These are phyloP conservation scores for Botrytis fabae DNA, from an alignment of 2,329 filamentous ascomycete genomes.

Conservation along the genomic window DNA sequence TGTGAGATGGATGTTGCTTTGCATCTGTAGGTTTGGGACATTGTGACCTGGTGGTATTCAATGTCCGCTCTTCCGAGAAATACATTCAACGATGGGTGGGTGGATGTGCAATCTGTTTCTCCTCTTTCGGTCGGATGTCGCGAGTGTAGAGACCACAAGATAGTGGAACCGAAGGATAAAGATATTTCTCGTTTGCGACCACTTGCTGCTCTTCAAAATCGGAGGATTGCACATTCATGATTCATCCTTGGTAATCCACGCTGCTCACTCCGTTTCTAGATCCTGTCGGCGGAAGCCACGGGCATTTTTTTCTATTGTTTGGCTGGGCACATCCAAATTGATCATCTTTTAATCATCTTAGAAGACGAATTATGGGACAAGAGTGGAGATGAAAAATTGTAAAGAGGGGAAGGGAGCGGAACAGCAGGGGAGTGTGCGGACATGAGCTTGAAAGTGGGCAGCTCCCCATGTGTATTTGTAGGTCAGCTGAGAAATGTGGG, in stretches of 20 bases:
- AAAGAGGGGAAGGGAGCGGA: conserved; percentile 12
- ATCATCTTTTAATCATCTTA: conserved; percentile 18
- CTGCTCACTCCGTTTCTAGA: neutral
- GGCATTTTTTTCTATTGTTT: conserved; percentile 14
- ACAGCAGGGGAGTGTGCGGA: conserved; percentile 17
- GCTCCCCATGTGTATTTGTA: neutral
- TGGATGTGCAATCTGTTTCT: conserved; percentile 13
- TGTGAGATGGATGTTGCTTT: conserved; percentile 13
- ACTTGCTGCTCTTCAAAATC: neutral
- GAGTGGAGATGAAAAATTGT: conserved; percentile 22
- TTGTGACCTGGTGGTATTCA: conserved; percentile 9
- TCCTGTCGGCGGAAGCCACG: conserved; percentile 15
- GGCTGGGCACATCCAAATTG: neutral
- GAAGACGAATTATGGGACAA: conserved; percentile 24
- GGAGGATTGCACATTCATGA: neutral
- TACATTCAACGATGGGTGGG: conserved; percentile 3
- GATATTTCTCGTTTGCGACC: conserved; percentile 4
- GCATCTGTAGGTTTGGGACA: conserved; percentile 13
- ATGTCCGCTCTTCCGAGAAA: conserved; percentile 15
- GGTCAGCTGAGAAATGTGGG: conserved; percentile 20
- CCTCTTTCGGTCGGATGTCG: conserved; percentile 5
- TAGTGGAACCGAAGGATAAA: conserved; percentile 11
- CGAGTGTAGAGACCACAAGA: conserved; percentile 5
- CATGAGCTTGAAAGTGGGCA: conserved; percentile 21
- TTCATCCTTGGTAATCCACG: neutral